A percentile compares a stretch with the other conserved stretches of the same genome.
phyloP scores from a whole-genome alignment of 2,329 filamentous ascomycete genomes.

The Colletotrichum coccodes region DNA sequence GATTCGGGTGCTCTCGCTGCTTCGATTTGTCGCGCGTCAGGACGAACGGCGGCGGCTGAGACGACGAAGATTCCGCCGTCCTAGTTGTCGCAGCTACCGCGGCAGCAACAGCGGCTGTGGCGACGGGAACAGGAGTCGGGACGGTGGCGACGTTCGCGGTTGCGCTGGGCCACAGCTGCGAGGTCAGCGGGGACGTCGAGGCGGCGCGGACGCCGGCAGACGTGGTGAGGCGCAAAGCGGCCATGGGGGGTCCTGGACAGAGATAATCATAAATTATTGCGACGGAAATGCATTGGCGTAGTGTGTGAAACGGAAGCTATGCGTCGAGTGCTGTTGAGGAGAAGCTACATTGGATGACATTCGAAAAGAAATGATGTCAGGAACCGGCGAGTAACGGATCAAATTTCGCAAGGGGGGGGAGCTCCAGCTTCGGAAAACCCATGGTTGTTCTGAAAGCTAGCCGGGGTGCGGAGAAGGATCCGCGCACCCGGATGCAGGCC shows the following conservation, averaged over 20 bases:
- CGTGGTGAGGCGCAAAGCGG: slow-evolving; percentile 23
- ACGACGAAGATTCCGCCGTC: not conserved
- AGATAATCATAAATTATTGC: slow-evolving; percentile 6
- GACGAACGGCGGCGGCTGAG: not conserved
- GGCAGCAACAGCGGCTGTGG: not conserved
- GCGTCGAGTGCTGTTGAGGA: not conserved
- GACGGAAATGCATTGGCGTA: slow-evolving; percentile 1
- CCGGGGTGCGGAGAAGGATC: slow-evolving; percentile 18
- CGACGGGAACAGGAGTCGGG: not conserved
- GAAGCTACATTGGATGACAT: not conserved
- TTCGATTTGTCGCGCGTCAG: slow-evolving; percentile 9
- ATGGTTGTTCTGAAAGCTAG: slow-evolving; percentile 3
- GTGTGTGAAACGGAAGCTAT: not conserved
- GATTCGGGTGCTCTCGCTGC: slow-evolving; percentile 10
- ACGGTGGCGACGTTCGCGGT: not conserved
- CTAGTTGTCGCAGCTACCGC: not conserved
- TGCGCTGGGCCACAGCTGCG: slow-evolving; percentile 16
- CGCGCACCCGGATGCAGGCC: slow-evolving; percentile 6
- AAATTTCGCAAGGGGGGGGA: slow-evolving; percentile 15
- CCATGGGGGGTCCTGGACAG: slow-evolving; percentile 18
- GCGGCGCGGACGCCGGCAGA: slow-evolving; percentile 20
- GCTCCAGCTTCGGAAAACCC: slow-evolving; percentile 15
- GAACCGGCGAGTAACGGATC: not conserved
- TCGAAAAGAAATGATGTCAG: slow-evolving; percentile 17
- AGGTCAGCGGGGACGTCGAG: slow-evolving; percentile 18